Percentiles rank a stretch among this genome's conserved stretches.
phyloP scores from a whole-genome alignment of 148 eudicot species.

The Chenopodium suecicum region DNA sequence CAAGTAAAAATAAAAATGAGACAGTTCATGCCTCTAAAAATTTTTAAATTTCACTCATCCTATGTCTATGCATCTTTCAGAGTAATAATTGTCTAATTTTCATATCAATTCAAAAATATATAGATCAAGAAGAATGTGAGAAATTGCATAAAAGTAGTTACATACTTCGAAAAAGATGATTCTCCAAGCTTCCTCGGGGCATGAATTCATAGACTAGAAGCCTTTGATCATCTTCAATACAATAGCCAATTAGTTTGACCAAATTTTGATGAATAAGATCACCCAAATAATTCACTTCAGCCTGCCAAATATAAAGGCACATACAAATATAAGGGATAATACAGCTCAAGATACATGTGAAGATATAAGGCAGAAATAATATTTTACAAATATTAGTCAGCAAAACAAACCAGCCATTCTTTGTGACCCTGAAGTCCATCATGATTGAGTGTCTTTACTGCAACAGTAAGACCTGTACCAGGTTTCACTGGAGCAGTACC shows the following conservation, averaged over 20 bases:
- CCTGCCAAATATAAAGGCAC: conserved; percentile 37
- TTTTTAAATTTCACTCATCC: background rate
- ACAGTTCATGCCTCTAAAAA: background rate
- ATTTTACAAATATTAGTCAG: background rate
- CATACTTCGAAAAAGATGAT: conserved; percentile 77
- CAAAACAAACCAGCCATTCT: conserved; percentile 72
- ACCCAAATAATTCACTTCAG: conserved; percentile 73
- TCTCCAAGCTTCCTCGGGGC: conserved; percentile 89
- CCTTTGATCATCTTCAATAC: conserved; percentile 84
- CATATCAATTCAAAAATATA: background rate
- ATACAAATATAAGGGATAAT: conserved; percentile 6
- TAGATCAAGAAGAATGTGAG: conserved; percentile 4
- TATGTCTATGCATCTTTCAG: background rate
- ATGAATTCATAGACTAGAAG: conserved; percentile 73
- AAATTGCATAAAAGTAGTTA: conserved; percentile 16
- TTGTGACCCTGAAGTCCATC: conserved; percentile 88
- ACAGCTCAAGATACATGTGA: background rate
- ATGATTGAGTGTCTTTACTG: conserved; percentile 76
- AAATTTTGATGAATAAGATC: conserved; percentile 71
- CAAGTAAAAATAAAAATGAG: background rate
- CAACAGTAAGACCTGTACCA: conserved; percentile 77
- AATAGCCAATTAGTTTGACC: conserved; percentile 70
- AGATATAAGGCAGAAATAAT: background rate
- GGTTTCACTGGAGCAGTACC: conserved; percentile 81
- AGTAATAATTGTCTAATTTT: background rate